phyloP scores from a whole-genome alignment of 176 grass and related monocot species.

The Metroxylon sagu region DNA sequence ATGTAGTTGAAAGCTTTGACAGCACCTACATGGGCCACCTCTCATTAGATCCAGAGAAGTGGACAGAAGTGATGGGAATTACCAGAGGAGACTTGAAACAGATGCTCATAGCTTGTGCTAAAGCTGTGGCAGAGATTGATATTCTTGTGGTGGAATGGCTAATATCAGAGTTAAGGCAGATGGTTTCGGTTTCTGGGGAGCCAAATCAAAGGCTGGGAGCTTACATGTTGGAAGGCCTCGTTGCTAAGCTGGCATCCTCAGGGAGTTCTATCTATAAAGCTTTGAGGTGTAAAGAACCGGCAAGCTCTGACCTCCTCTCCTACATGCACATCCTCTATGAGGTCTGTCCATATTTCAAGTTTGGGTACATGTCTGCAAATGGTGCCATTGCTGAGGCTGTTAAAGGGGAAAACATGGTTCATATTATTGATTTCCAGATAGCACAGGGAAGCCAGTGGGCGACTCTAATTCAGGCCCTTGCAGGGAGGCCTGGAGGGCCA shows the following conservation, averaged over 20 bases:
- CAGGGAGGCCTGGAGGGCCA: slow-evolving; percentile 51
- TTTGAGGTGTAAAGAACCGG: slow-evolving; percentile 84
- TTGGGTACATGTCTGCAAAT: slow-evolving; percentile 83
- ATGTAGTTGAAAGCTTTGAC: slow-evolving; percentile 24
- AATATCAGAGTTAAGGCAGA: slow-evolving; percentile 58
- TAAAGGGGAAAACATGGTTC: slow-evolving; percentile 65
- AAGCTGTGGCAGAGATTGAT: slow-evolving; percentile 62
- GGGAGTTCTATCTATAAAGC: slow-evolving; percentile 91
- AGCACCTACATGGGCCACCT: slow-evolving; percentile 19
- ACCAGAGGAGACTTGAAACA: slow-evolving; percentile 59
- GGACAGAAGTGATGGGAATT: slow-evolving; percentile 41
- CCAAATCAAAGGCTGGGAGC: slow-evolving; percentile 69
- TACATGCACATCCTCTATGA: slow-evolving; percentile 96
- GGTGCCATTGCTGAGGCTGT: slow-evolving; percentile 72
- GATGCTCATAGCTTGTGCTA: slow-evolving; percentile 62
- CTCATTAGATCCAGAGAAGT: slow-evolving; percentile 34
- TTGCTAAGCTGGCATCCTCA: slow-evolving; percentile 59
- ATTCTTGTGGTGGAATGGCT: slow-evolving; percentile 28
- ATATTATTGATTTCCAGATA: slow-evolving; percentile 97
- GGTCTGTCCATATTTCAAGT: slow-evolving; percentile 92
- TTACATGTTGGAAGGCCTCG: slow-evolving; percentile 96
- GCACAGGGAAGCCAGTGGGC: slow-evolving; percentile 80
- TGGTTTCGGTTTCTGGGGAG: slow-evolving; percentile 82
- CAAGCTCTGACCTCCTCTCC: slow-evolving; percentile 71
- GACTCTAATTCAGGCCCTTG: slow-evolving; percentile 73